Evolutionary conservation across 352 stramenopile genomes (phyloP), one percentile per base, ranked within the genome.

Genomic region (Phytophthora cactorum): DNA sequence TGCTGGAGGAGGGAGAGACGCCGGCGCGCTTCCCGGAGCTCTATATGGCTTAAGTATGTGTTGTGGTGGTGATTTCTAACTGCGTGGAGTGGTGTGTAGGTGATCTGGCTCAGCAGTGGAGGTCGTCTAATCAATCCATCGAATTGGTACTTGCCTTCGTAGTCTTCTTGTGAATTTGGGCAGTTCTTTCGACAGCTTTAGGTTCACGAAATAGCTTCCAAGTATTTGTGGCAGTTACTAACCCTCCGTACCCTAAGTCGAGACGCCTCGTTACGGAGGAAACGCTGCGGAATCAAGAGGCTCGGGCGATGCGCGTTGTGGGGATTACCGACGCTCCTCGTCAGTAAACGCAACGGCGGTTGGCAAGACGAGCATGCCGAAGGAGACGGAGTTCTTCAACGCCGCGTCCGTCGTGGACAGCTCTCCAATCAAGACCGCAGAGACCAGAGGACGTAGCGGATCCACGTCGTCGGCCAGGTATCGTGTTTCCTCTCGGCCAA

Each of bases 11-110:
- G 29, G 77, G 70, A 50, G 49, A 75, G 51, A 66, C 70, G 0
- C 69, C 65, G 6, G 54, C 67, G 36, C 68, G 76, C 39, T 77
- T 85, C 46, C 80, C 80, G n/a, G 63, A 78, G 41, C 61, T 84
- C 3, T 72, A 67, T 55, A 63, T 84, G 62, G 50, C 46, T 44
- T 70, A 75, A 28, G 36, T 68, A 50, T 67, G 52, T 70, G 59
- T 44, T 59, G 41, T 54, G 14, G 22, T 56, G 50, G 38, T 60
- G 31, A 45, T 63, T 50, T 68, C 36, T 71, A 39, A 67, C 43
- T 67, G 34, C 34, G 17, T 66, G 34, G 31, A 43, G 17, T 66
- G 34, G 31, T 36, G 22, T 62, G 29, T 47, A 63, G 32, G 44
- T n/a, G 55, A 41, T 52, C 9, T 44, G 29, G 34, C 12, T 51